A percentile compares a stretch with the other conserved stretches of the same genome.
These are phyloP conservation scores for Xylariaceae sp. DNA, from an alignment of 2,329 filamentous ascomycete species.

Conservation along the genomic window DNA sequence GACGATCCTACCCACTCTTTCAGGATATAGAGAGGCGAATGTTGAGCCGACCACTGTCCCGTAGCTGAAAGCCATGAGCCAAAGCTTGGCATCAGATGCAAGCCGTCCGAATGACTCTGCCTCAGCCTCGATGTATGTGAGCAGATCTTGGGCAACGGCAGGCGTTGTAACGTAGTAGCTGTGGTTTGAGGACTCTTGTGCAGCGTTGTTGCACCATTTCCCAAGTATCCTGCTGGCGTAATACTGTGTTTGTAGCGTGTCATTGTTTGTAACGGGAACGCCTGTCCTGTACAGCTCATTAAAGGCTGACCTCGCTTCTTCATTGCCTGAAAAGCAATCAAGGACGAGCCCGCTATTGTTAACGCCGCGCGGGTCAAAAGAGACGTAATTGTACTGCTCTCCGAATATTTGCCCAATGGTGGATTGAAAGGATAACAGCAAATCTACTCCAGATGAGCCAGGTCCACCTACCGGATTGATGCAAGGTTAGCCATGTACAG, in stretches of 20 bases:
- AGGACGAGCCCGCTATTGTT: conserved; percentile 27
- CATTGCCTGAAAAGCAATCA: conserved; percentile 27
- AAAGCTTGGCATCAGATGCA: conserved; percentile 17
- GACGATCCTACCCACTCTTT: conserved; percentile 36
- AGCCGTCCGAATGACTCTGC: too few relatives aligned
- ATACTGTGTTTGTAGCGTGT: conserved; percentile 25
- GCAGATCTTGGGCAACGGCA: too few relatives aligned
- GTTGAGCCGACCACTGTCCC: conserved; percentile 39
- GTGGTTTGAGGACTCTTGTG: too few relatives aligned
- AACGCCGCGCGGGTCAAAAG: conserved; percentile 38
- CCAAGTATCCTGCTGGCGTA: conserved; percentile 28
- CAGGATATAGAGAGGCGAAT: conserved; percentile 39
- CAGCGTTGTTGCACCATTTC: conserved; percentile 15
- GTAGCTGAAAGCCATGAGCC: conserved; percentile 46
- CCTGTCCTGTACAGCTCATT: conserved; percentile 21
- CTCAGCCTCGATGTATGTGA: too few relatives aligned
- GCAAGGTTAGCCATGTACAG: too few relatives aligned
- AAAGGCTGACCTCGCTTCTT: conserved; percentile 24
- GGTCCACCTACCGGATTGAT: too few relatives aligned
- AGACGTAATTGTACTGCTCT: conserved; percentile 38
- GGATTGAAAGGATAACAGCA: conserved; percentile 17
- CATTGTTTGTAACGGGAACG: conserved; percentile 23
- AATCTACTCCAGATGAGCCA: conserved; percentile 6
- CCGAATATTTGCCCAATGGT: conserved; percentile 26
- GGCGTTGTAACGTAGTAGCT: too few relatives aligned